Conservation (phyloP, 2,329 filamentous ascomycete genomes). For the Thielaviopsis ethacetica region DNA sequence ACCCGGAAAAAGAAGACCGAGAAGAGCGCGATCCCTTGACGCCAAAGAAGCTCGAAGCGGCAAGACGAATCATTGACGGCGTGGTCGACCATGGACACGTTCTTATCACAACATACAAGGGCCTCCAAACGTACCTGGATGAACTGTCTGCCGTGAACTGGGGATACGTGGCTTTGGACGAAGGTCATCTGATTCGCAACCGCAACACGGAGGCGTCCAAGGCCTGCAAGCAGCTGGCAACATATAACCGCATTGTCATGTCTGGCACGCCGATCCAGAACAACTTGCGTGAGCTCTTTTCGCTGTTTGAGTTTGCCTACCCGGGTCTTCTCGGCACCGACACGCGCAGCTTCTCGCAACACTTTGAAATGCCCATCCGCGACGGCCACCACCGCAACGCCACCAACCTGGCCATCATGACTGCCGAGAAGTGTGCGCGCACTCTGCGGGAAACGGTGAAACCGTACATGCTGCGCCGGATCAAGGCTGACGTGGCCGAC, state of each 20-base stretch:
- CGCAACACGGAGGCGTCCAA: constrained; percentile 91
- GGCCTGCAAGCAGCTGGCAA: constrained; percentile 84
- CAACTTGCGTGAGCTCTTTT: constrained; percentile 89
- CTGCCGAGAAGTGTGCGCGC: constrained; percentile 83
- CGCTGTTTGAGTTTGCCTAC: constrained; percentile 91
- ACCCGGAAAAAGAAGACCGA: constrained; percentile 47
- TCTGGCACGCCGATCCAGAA: constrained; percentile 98
- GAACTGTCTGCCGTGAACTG: constrained; percentile 70
- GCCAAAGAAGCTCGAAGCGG: constrained; percentile 44
- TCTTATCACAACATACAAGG: constrained; percentile 87
- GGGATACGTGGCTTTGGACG: constrained; percentile 88
- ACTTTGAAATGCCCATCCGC: constrained; percentile 88
- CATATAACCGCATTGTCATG: constrained; percentile 77
- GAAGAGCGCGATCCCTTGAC: constrained; percentile 29
- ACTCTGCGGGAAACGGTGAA: constrained; percentile 87
- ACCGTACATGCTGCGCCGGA: constrained; percentile 78
- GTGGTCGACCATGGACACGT: constrained; percentile 79
- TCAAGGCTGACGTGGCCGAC: constrained; percentile 85
- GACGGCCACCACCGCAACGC: constrained; percentile 92
- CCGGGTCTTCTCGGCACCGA: constrained; percentile 80
- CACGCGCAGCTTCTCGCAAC: constrained; percentile 75
- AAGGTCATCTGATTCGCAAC: constrained; percentile 96
- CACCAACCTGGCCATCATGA: constrained; percentile 84
- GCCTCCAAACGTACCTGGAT: constrained; percentile 81
- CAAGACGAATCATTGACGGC: constrained; percentile 63